phyloP scores from a whole-genome alignment of 495 filamentous ascomycete species.

The Neurospora pannonica region DNA sequence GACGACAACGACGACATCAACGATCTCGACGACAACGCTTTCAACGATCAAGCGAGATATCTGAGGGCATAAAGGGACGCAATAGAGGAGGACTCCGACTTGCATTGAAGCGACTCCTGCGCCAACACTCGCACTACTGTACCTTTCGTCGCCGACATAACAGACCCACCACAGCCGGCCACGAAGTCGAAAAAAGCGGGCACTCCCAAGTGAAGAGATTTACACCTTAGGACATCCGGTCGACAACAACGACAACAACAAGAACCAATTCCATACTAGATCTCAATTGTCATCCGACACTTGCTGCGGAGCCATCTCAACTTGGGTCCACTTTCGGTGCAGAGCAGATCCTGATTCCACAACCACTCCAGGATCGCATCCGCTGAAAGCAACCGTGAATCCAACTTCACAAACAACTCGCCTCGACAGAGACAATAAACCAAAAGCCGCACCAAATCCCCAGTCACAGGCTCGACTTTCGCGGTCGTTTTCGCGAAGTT shows the following conservation, averaged over 20 bases:
- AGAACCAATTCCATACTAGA: background rate
- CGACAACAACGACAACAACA: background rate
- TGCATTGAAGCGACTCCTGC: background rate
- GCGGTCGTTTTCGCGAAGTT: slow-evolving; percentile 14
- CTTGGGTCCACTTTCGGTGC: slow-evolving; percentile 16
- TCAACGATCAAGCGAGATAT: background rate
- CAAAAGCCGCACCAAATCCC: background rate
- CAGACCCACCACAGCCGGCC: background rate
- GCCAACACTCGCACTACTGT: background rate
- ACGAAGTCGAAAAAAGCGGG: slow-evolving; percentile 1
- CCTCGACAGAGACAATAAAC: background rate
- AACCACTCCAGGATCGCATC: slow-evolving; percentile 14
- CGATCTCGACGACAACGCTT: background rate
- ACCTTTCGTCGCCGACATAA: background rate
- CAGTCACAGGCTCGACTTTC: slow-evolving; percentile 6
- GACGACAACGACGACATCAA: background rate
- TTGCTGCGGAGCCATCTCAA: background rate
- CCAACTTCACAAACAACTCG: background rate
- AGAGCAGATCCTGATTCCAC: slow-evolving; percentile 18
- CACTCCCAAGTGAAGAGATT: background rate
- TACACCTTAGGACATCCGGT: background rate
- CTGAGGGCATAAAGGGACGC: background rate
- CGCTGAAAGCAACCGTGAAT: background rate
- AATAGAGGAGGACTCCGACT: background rate
- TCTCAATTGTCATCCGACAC: background rate